Base-by-base conservation (phyloP, 805 yeast species). In the Starmerella stigmatis region DNA sequence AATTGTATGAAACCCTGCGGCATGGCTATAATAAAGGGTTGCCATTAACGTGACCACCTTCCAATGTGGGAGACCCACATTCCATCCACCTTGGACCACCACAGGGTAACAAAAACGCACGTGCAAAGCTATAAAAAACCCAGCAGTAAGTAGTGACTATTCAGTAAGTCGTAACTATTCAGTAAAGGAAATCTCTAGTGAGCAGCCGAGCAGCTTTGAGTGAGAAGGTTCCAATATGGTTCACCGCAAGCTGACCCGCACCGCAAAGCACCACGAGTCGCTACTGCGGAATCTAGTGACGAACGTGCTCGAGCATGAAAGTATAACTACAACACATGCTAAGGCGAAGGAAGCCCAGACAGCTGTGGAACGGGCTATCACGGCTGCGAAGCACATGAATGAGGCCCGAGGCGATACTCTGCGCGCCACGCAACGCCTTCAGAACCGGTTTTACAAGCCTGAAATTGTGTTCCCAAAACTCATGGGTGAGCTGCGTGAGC, bases 271-370 rank as follows among this genome's bases (percentile, higher is more conserved):
- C 52, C 67, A 76, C 43, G 69, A 69, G 43, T 76, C 79, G 23
- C 67, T 79, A 43, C 60, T 81, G 58, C 71, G 78, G 54, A 81
- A 82, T 59, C 64, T 81, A 57, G 83, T 76, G 17, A 70, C 83
- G 2, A 78, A 82, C 11, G 62, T 82, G 29, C 68, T 82, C 28
- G 79, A 79, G 61, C 76, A 81, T 55, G 92, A 81, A 55, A 70
- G 80, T 16, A 75, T 82, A 44, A 71, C 75, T 5, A 81, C 92
- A 0, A 82, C 94, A 1, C 74, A 73, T 50, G 81, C 84, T 22
- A 81, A 80, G 61, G 88, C 89, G 39, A 79, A 77, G 60, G 77
- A 76, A 49, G 74, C 86, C 0, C 81, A 77, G 47, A 68, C 74
- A 27, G 60, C 72, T 31, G 77, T 80, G 2, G 89, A 83, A 52